A percentile compares a stretch with the other conserved stretches of the same genome.
Conservation (phyloP, 1,139 yeast genomes). For the Magnusiomyces suaveolens region DNA sequence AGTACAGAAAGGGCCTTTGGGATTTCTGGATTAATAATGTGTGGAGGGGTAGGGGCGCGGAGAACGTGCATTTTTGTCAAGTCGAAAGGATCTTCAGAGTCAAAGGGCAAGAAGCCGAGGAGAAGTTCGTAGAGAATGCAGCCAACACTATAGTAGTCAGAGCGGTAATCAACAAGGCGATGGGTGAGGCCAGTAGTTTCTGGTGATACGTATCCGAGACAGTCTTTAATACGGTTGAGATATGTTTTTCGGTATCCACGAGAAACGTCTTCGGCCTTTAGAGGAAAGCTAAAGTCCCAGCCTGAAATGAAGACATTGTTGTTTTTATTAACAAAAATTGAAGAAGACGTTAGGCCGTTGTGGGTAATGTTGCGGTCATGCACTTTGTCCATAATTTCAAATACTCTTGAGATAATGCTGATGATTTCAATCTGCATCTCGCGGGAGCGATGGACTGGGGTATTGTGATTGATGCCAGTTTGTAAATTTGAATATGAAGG, state of each 20-base stretch:
- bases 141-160: conserved; percentile 47
- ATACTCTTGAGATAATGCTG: conserved; percentile 31
- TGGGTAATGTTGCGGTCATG: conserved; percentile 43
- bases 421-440: conserved; percentile 31
- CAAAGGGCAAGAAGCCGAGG: conserved; percentile 41
- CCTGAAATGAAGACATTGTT: conserved; percentile 38
- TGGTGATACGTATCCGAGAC: conserved; percentile 45
- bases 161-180: conserved; percentile 39
- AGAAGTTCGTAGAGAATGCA: conserved; percentile 42
- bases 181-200: conserved; percentile 42
- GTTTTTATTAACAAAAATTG: conserved; percentile 32
- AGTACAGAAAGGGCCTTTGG: conserved; percentile 35
- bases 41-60: conserved; percentile 39
- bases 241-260: conserved; percentile 27
- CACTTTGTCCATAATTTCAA: conserved; percentile 34
- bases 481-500: background rate
- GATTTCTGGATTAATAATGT: conserved; percentile 34
- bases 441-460: conserved; percentile 9
- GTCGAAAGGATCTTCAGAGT: conserved; percentile 37
- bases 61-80: conserved; percentile 38
- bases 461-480: background rate
- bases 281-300: conserved; percentile 44
- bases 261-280: conserved; percentile 39
- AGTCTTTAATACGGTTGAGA: conserved; percentile 31
- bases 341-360: conserved; percentile 40